phyloP scores from a whole-genome alignment of 1,284 basidiomycete genomes.

The Psilocybe mexicana region DNA sequence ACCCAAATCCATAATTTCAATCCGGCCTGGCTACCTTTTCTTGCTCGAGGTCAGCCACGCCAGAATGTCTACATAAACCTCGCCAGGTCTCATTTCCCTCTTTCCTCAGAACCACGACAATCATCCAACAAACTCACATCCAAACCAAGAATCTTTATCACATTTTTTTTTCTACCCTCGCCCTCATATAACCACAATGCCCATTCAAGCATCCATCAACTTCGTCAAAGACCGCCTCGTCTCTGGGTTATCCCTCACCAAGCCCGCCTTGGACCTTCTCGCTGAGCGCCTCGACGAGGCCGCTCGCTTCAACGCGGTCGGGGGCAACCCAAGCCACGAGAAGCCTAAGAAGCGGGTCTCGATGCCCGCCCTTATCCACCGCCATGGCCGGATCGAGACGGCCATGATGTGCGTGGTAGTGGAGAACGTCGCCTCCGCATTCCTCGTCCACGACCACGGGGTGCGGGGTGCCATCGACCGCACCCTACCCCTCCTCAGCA shows the following conservation, averaged over 20 bases:
- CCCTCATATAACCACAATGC: background rate
- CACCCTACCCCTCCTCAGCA: slow-evolving; percentile 7
- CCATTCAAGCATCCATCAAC: background rate
- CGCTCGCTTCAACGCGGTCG: background rate
- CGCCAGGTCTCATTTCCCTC: background rate
- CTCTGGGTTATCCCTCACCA: slow-evolving; percentile 5
- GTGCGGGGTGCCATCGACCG: slow-evolving; percentile 1
- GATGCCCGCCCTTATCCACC: slow-evolving; percentile 8
- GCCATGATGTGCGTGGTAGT: slow-evolving; percentile 12
- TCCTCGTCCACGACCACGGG: slow-evolving; percentile 10
- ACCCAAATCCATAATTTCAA: background rate
- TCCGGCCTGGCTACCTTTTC: background rate
- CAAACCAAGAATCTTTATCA: background rate
- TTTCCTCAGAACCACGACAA: background rate
- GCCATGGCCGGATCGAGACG: slow-evolving; percentile 10
- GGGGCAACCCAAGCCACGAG: background rate
- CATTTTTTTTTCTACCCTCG: background rate
- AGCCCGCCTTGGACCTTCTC: slow-evolving; percentile 10
- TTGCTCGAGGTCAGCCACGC: background rate
- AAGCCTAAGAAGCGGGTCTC: background rate
- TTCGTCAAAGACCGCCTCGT: slow-evolving; percentile 2
- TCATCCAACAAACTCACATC: background rate
- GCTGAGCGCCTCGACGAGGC: slow-evolving; percentile 9
- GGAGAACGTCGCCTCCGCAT: slow-evolving; percentile 13
- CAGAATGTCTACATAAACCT: background rate